A percentile compares a stretch with the other conserved stretches of the same genome.
Evolutionary conservation across 2,329 filamentous ascomycete genomes (phyloP).

Genomic region (Nemania sp.): DNA sequence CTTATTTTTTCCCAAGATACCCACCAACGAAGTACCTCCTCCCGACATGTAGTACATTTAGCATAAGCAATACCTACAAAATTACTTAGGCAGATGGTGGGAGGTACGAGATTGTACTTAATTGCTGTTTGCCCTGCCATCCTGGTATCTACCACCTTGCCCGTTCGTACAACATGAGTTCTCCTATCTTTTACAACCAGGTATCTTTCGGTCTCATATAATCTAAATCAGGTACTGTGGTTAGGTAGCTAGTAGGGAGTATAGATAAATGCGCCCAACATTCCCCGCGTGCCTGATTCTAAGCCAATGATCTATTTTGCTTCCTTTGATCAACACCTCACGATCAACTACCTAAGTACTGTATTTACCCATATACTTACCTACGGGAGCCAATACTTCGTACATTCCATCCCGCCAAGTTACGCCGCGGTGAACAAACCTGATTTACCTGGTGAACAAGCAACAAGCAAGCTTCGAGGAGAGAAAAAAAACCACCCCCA

Average conservation of each 20-base stretch:
- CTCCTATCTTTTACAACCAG: not conserved
- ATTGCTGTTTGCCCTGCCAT: constrained; percentile 11
- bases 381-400: not conserved
- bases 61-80: not conserved
- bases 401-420: too few species aligned
- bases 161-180: constrained; percentile 9
- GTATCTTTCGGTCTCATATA: not conserved
- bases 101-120: not conserved
- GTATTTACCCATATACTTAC: not conserved
- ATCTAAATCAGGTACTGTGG: too few species aligned
- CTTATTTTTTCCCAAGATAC: constrained; percentile 10
- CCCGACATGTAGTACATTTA: too few species aligned
- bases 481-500: not conserved
- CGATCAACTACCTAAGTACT: not conserved
- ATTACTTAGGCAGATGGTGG: not conserved
- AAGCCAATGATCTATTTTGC: not conserved
- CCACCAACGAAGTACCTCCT: too few species aligned
- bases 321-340: not conserved
- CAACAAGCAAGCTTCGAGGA: not conserved
- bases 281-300: constrained; percentile 21
- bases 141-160: not conserved
- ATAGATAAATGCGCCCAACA: constrained; percentile 23
- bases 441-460: constrained; percentile 33
- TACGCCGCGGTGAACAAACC: not conserved
- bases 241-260: not conserved